phyloP scores from a whole-genome alignment of 257 asterid genomes.

The Misopates orontium region DNA sequence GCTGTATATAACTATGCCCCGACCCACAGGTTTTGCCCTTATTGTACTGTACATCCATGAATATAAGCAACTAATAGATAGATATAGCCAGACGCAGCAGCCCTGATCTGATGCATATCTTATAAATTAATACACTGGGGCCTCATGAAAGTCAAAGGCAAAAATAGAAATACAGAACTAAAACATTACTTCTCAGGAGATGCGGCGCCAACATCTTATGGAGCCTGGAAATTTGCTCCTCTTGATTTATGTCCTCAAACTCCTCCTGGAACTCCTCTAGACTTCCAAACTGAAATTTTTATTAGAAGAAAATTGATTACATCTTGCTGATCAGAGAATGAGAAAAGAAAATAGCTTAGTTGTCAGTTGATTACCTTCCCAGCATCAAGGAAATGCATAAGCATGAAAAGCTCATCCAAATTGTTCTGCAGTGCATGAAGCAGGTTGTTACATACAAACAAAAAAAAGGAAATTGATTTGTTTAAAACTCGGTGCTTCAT shows the following conservation, averaged over 20 bases:
- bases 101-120: neutral
- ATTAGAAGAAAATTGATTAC: constrained; percentile 13
- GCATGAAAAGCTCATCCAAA: constrained; percentile 98
- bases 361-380: constrained; percentile 62
- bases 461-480: constrained; percentile 10
- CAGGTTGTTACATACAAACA: constrained; percentile 26
- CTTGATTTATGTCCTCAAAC: constrained; percentile 96
- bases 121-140: constrained; percentile 4
- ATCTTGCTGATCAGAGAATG: constrained; percentile 15
- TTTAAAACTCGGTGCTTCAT: constrained; percentile 20
- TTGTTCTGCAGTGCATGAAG: constrained; percentile 74
- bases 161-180: constrained; percentile 24
- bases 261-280: constrained; percentile 96
- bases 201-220: constrained; percentile 98
- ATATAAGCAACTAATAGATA: constrained; percentile 21
- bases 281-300: constrained; percentile 76
- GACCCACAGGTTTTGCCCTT: constrained; percentile 15
- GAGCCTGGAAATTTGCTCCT: constrained; percentile 93
- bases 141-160: neutral
- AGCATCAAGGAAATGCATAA: constrained; percentile 99
- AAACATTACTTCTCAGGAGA: constrained; percentile 77
- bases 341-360: constrained; percentile 15
- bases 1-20: constrained; percentile 14
- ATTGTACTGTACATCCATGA: constrained; percentile 23
- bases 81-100: constrained; percentile 16